phyloP scores from a whole-genome alignment of 331 rosid species.

The Cydonia oblonga region DNA sequence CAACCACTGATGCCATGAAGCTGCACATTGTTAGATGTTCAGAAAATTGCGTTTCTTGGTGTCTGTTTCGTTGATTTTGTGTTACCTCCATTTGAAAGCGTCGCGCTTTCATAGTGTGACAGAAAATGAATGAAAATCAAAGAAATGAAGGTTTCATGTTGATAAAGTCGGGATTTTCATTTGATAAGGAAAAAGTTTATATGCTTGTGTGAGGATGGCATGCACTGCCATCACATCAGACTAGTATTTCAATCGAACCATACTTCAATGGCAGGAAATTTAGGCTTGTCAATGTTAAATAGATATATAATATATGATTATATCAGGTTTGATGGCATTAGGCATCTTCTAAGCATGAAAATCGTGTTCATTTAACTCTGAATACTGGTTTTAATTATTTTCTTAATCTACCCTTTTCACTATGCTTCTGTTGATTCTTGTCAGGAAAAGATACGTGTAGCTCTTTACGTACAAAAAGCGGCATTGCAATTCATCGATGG shows the following conservation, averaged over 20 bases:
- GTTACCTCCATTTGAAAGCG: background rate
- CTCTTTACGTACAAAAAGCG: constrained; percentile 67
- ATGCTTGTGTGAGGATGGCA: background rate
- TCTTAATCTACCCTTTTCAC: constrained; percentile 2
- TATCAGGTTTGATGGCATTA: background rate
- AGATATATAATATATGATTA: background rate
- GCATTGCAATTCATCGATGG: constrained; percentile 71
- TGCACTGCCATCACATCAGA: background rate
- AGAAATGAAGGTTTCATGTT: background rate
- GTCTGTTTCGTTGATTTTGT: background rate
- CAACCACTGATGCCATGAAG: background rate
- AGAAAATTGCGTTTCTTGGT: background rate
- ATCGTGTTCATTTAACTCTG: background rate
- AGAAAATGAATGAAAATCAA: background rate
- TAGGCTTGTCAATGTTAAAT: background rate
- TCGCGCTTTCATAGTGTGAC: background rate
- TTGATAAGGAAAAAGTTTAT: background rate
- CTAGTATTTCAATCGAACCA: background rate
- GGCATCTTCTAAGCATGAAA: background rate
- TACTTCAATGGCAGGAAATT: background rate
- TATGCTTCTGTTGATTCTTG: constrained; percentile 17
- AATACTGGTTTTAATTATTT: constrained; percentile 10
- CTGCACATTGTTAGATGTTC: background rate
- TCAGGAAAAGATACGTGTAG: constrained; percentile 71
- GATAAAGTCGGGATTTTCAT: background rate